Evolutionary conservation across 768 basidiomycete species (phyloP).

Genomic region (Lenzites betulinus): DNA sequence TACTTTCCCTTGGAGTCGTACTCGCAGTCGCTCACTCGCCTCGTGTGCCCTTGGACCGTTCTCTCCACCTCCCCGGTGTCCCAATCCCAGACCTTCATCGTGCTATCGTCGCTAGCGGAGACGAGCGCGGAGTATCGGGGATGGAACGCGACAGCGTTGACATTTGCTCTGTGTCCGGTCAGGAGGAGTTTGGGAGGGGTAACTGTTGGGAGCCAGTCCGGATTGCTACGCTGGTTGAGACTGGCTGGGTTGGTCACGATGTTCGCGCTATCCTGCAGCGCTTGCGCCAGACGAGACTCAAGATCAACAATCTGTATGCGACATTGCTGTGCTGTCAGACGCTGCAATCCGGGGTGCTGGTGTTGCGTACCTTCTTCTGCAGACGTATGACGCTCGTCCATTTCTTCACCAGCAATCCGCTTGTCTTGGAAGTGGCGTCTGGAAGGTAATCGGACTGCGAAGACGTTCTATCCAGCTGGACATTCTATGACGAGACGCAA

Average conservation of each 20-base stretch:
- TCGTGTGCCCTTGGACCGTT: conserved; percentile 60
- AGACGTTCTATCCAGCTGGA: neutral
- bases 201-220: conserved; percentile 57
- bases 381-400: conserved; percentile 94
- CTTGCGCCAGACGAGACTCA: conserved; percentile 53
- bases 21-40: conserved; percentile 56
- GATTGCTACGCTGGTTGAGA: conserved; percentile 37
- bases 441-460: neutral
- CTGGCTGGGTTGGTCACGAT: conserved; percentile 33
- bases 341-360: neutral
- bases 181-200: conserved; percentile 47
- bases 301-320: conserved; percentile 63
- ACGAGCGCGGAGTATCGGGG: conserved; percentile 51
- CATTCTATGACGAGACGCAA: too few species aligned
- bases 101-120: conserved; percentile 54
- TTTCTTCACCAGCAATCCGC: conserved; percentile 89
- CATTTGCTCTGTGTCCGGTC: conserved; percentile 43
- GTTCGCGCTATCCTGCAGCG: conserved; percentile 48
- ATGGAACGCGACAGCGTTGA: conserved; percentile 47
- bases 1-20: conserved; percentile 52
- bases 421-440: conserved; percentile 39
- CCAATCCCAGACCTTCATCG: conserved; percentile 62
- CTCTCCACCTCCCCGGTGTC: conserved; percentile 58
- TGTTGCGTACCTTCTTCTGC: conserved; percentile 77
- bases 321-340: neutral